A percentile compares a stretch with the other conserved stretches of the same genome.
These are phyloP conservation scores for Cercospora nicotianae DNA, from an alignment of 2,329 filamentous ascomycete genomes.

Conservation along the genomic window DNA sequence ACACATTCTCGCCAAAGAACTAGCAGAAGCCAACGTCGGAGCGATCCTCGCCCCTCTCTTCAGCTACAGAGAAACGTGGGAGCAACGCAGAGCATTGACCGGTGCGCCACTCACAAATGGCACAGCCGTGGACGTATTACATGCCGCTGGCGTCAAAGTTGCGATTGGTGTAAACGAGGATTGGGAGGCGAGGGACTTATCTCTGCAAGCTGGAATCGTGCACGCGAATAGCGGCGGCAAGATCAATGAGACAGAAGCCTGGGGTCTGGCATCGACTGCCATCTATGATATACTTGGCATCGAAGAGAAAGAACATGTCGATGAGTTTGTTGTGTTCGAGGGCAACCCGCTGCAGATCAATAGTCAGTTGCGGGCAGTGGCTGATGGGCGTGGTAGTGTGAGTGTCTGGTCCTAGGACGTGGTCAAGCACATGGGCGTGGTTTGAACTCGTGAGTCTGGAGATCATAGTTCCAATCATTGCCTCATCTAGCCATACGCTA, in stretches of 20 bases:
- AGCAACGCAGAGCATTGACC: constrained; percentile 61
- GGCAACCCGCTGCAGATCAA: constrained; percentile 63
- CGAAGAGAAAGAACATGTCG: constrained; percentile 21
- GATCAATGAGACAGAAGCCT: constrained; percentile 55
- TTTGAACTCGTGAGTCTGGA: not conserved
- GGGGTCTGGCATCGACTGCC: constrained; percentile 59
- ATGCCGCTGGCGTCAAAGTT: constrained; percentile 59
- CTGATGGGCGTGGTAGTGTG: constrained; percentile 42
- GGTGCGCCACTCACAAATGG: constrained; percentile 67
- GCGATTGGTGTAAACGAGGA: constrained; percentile 63
- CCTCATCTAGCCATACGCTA: constrained; percentile 2
- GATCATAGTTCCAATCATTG: not conserved
- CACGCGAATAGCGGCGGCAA: constrained; percentile 58
- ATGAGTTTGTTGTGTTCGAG: constrained; percentile 63
- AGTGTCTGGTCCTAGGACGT: constrained; percentile 29
- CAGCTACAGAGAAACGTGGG: constrained; percentile 58
- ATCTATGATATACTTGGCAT: constrained; percentile 60
- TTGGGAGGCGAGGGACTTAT: constrained; percentile 62
- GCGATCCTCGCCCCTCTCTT: constrained; percentile 63
- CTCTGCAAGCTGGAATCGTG: constrained; percentile 60
- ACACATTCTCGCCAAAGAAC: constrained; percentile 58
- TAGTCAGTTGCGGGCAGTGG: constrained; percentile 56
- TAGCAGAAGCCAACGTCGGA: constrained; percentile 58
- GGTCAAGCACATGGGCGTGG: not conserved
- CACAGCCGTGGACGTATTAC: constrained; percentile 59